Evolutionary conservation across 2,329 filamentous ascomycete genomes (phyloP).

Genomic region (Emergomyces africanus): DNA sequence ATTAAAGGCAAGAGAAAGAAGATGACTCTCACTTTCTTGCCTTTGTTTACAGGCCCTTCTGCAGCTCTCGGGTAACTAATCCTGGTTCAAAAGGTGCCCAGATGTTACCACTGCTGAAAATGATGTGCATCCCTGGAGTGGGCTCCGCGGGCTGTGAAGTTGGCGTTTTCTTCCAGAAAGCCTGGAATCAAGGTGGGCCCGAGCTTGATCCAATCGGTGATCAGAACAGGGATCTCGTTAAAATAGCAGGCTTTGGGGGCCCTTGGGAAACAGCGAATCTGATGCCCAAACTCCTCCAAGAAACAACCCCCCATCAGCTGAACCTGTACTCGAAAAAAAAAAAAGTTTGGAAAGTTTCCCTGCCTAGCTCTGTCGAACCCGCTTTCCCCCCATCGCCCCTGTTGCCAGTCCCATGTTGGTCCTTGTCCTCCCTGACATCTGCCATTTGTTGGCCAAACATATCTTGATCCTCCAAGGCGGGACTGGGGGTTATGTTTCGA

Average conservation of each 20-base stretch:
- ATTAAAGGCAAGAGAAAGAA: neutral
- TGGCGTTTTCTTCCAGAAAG: constrained; percentile 12
- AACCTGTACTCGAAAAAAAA: constrained; percentile 5
- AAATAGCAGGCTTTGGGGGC: constrained; percentile 7
- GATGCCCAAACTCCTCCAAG: constrained; percentile 12
- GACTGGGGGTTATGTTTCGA: constrained; percentile 3
- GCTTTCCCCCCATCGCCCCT: neutral
- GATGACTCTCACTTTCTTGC: neutral
- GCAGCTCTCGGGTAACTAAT: neutral
- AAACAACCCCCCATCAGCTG: constrained; percentile 14
- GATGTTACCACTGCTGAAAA: neutral
- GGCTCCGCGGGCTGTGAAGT: neutral
- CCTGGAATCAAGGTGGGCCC: constrained; percentile 9
- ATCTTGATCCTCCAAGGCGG: neutral
- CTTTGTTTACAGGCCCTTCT: neutral
- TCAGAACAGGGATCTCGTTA: constrained; percentile 12
- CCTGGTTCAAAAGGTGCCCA: neutral
- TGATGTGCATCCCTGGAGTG: neutral
- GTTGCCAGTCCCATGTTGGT: neutral
- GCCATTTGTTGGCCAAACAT: neutral
- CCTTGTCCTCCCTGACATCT: neutral
- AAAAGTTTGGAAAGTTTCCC: neutral
- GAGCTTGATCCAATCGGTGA: constrained; percentile 11
- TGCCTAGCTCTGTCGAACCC: neutral
- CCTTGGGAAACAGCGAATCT: constrained; percentile 11